phyloP scores from a whole-genome alignment of 169 alveolate species.

The Babesia divergens region DNA sequence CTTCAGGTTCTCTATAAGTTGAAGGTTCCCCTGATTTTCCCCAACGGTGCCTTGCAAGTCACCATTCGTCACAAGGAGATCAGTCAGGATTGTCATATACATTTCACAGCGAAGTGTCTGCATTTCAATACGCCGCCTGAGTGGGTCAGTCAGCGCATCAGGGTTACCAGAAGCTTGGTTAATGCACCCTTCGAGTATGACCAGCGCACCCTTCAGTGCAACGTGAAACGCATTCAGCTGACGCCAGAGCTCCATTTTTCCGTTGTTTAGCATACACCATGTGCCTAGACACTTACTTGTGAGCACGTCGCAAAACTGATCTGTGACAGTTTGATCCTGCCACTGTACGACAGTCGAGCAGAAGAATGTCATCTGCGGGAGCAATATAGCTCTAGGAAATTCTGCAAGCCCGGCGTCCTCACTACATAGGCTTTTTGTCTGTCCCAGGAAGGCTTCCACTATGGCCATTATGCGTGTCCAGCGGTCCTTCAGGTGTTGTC shows the following conservation, averaged over 20 bases:
- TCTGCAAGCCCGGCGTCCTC: slow-evolving; percentile 68
- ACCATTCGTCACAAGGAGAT: slow-evolving; percentile 62
- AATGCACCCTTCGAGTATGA: slow-evolving; percentile 45
- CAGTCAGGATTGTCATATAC: slow-evolving; percentile 67
- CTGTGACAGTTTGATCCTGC: slow-evolving; percentile 66
- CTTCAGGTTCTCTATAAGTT: slow-evolving; percentile 28
- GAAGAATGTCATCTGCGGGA: slow-evolving; percentile 68
- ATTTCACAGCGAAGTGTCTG: slow-evolving; percentile 70
- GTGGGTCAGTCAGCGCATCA: not conserved
- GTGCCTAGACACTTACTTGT: slow-evolving; percentile 69
- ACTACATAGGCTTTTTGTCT: slow-evolving; percentile 42
- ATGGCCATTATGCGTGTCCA: slow-evolving; percentile 71
- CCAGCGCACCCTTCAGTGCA: slow-evolving; percentile 66
- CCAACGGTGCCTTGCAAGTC: slow-evolving; percentile 20
- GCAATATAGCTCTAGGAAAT: slow-evolving; percentile 64
- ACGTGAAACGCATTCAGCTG: slow-evolving; percentile 70
- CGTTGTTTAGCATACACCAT: slow-evolving; percentile 69
- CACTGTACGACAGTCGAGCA: slow-evolving; percentile 63
- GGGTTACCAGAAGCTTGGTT: slow-evolving; percentile 22
- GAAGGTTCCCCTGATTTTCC: not conserved
- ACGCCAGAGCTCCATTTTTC: slow-evolving; percentile 53
- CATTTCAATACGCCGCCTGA: slow-evolving; percentile 55
- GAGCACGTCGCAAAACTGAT: slow-evolving; percentile 69
- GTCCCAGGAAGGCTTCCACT: slow-evolving; percentile 66
- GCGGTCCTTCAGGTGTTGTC: slow-evolving; percentile 58